Evolutionary conservation across 805 yeast genomes (phyloP).

Genomic region (Candida koratica): DNA sequence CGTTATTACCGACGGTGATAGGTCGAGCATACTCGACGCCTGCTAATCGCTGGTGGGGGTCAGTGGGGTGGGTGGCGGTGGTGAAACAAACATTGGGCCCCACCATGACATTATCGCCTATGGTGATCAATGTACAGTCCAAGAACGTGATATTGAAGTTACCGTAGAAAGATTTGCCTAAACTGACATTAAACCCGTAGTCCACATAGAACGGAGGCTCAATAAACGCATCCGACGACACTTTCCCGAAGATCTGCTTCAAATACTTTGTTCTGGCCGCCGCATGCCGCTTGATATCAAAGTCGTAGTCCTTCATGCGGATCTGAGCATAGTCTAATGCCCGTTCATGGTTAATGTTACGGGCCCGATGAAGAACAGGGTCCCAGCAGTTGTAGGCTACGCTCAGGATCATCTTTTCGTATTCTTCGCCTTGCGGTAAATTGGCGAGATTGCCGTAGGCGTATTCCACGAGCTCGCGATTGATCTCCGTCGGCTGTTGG

Average conservation of each 20-base stretch:
- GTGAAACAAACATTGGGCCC: constrained; percentile 62
- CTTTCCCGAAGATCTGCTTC: constrained; percentile 44
- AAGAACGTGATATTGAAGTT: constrained; percentile 55
- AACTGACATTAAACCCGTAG: constrained; percentile 57
- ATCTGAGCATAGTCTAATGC: constrained; percentile 32
- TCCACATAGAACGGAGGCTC: constrained; percentile 64
- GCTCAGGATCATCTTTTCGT: constrained; percentile 55
- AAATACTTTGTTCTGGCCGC: constrained; percentile 38
- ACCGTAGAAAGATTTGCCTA: constrained; percentile 58
- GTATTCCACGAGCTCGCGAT: constrained; percentile 31
- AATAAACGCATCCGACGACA: constrained; percentile 37
- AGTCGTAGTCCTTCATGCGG: constrained; percentile 31
- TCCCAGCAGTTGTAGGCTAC: constrained; percentile 40
- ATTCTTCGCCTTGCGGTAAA: constrained; percentile 39
- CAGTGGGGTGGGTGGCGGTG: constrained; percentile 64
- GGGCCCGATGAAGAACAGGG: constrained; percentile 21
- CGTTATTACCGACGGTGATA: constrained; percentile 57
- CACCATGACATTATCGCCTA: constrained; percentile 56
- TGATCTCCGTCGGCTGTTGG: constrained; percentile 25
- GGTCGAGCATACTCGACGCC: constrained; percentile 55
- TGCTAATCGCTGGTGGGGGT: constrained; percentile 38
- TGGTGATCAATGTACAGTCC: constrained; percentile 56
- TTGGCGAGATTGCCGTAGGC: constrained; percentile 31
- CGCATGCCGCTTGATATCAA: constrained; percentile 22
- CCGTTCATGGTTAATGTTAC: constrained; percentile 32